Conservation (phyloP, 148 eudicot species). For the Arctostaphylos glauca region DNA sequence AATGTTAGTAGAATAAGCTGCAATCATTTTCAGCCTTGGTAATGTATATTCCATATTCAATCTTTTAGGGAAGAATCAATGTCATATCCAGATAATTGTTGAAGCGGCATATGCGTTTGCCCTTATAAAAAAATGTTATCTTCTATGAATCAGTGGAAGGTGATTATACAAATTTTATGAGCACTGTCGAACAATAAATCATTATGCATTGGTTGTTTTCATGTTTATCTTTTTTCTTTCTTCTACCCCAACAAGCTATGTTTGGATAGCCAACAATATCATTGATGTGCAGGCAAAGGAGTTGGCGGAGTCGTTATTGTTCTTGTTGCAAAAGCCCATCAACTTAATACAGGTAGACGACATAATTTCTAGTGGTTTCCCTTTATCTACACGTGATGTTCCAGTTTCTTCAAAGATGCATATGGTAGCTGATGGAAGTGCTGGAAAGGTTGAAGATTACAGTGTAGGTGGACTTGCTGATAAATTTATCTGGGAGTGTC, state of each 20-base stretch:
- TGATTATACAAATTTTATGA: background rate
- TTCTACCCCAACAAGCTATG: conserved; percentile 8
- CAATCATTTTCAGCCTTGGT: too few species aligned
- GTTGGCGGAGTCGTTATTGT: conserved; percentile 44
- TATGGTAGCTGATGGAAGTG: conserved; percentile 48
- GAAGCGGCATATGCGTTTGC: background rate
- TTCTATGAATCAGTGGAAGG: background rate
- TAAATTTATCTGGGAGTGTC: conserved; percentile 85
- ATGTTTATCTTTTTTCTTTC: background rate
- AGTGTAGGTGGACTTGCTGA: conserved; percentile 50
- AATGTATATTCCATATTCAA: too few species aligned
- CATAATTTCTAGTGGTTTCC: conserved; percentile 28
- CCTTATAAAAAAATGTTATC: background rate
- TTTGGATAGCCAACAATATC: background rate
- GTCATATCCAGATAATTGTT: background rate
- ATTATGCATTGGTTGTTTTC: background rate
- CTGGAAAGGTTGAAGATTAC: conserved; percentile 56
- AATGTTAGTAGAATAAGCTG: too few species aligned
- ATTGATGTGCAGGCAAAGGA: conserved; percentile 54
- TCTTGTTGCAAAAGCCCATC: conserved; percentile 50
- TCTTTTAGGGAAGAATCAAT: background rate
- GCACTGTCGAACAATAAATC: background rate
- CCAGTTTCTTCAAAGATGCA: conserved; percentile 52
- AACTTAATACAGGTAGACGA: conserved; percentile 37
- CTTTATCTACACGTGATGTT: conserved; percentile 29